Conservation (phyloP, 768 basidiomycete species). For the Boletus patriciae region DNA sequence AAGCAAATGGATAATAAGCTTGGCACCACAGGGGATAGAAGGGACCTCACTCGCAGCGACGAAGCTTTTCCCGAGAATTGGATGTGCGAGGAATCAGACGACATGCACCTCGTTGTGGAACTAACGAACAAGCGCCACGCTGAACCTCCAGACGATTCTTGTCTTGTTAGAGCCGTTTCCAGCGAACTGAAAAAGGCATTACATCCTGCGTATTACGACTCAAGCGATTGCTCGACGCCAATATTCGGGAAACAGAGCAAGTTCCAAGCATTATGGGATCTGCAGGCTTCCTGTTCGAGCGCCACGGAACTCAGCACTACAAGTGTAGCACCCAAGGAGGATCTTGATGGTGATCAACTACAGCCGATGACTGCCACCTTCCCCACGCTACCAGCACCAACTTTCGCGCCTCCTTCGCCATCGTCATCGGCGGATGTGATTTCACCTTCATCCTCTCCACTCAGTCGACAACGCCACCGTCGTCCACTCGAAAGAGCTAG, state of each 20-base stretch:
- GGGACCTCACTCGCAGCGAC: neutral
- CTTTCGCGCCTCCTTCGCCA: slow-evolving; percentile 32
- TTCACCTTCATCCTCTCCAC: slow-evolving; percentile 22
- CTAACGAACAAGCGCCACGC: neutral
- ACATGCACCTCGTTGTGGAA: neutral
- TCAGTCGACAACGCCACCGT: slow-evolving; percentile 23
- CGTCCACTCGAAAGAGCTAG: slow-evolving; percentile 34
- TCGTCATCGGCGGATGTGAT: slow-evolving; percentile 29
- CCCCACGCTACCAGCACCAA: slow-evolving; percentile 28
- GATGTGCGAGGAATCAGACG: slow-evolving; percentile 3
- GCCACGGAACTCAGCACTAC: slow-evolving; percentile 14
- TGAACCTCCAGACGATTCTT: slow-evolving; percentile 1
- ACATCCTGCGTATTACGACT: neutral
- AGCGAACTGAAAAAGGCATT: neutral
- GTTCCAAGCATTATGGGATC: neutral
- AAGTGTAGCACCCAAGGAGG: slow-evolving; percentile 9
- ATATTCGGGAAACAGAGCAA: slow-evolving; percentile 1
- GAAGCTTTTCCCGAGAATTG: slow-evolving; percentile 2
- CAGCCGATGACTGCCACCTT: slow-evolving; percentile 18
- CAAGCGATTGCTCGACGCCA: neutral
- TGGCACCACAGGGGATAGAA: neutral
- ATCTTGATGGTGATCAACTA: slow-evolving; percentile 23
- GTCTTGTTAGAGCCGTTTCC: neutral
- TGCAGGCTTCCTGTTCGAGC: slow-evolving; percentile 4
- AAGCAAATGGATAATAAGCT: neutral